Conservation (phyloP, 1,284 basidiomycete species). For the Puccinia hordei region DNA sequence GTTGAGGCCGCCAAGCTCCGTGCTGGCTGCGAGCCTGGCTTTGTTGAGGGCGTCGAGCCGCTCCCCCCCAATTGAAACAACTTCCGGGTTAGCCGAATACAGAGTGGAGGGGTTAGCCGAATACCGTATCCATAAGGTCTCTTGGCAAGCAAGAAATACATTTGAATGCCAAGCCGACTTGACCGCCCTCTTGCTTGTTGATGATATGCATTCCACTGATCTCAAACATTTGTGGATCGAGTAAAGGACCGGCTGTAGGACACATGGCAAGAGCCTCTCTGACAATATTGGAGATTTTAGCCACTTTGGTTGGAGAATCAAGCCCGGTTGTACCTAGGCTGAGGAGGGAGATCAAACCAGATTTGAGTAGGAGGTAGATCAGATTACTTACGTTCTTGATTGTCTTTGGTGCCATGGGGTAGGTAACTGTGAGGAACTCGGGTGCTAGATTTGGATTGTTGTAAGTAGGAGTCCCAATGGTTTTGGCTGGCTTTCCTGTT, state of each 20-base stretch:
- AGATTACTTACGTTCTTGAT: conserved; percentile 68
- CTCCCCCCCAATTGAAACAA: neutral
- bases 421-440: conserved; percentile 68
- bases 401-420: too few relatives aligned
- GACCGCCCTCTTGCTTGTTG: conserved; percentile 60
- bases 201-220: too few relatives aligned
- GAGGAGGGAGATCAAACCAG: conserved; percentile 69
- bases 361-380: conserved; percentile 73
- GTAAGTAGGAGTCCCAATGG: too few relatives aligned
- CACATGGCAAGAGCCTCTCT: too few relatives aligned
- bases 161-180: conserved; percentile 67
- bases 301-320: conserved; percentile 46
- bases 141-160: conserved; percentile 70
- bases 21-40: neutral
- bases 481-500: too few relatives aligned
- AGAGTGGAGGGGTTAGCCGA: conserved; percentile 51
- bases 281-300: too few relatives aligned
- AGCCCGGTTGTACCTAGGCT: conserved; percentile 28
- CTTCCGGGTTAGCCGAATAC: too few relatives aligned
- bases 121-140: conserved; percentile 55
- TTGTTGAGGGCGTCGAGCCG: neutral
- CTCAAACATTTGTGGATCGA: too few relatives aligned
- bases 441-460: conserved; percentile 53
- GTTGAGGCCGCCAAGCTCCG: conserved; percentile 19
- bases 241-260: too few relatives aligned